Base-by-base conservation (phyloP, 108 stramenopile genomes). In the Parietichytrium sp. region DNA sequence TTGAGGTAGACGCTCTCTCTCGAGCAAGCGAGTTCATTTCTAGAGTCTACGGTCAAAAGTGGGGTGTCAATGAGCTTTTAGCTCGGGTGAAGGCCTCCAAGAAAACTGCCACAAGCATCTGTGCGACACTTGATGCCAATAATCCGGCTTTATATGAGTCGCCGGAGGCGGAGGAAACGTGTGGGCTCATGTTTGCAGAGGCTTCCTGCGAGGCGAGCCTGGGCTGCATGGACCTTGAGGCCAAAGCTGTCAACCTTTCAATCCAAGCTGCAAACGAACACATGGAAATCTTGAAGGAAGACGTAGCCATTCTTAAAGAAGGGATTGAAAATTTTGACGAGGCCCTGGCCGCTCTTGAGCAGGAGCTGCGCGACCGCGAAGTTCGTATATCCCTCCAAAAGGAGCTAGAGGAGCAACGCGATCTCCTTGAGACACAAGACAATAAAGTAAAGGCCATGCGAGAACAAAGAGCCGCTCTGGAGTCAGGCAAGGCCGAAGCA, bases 391-490 rank as follows among this genome's bases (percentile, higher is more conserved):
- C 61, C 23, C 61, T 72, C 8, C 33, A 45, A 8, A 42, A 72
- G 61, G 61, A 33, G 23, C 61, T 72, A 3, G n/a, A 45, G 61
- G 61, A 72, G 61, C 61, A 72, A 42, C 61, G 61, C 10, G 61
- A 72, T 13, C 38, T 72, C 2, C 36, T 72, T 2, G 61, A 25
- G n/a, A n/a, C n/a, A n/a, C n/a, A n/a, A n/a, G n/a, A n/a, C n/a
- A n/a, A n/a, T n/a, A n/a, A n/a, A n/a, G n/a, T n/a, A n/a, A n/a
- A n/a, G n/a, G n/a, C n/a, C n/a, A n/a, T n/a, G n/a, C n/a, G n/a
- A n/a, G n/a, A n/a, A n/a, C n/a, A n/a, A n/a, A n/a, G n/a, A n/a
- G n/a, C n/a, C n/a, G n/a, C n/a, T n/a, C n/a, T n/a, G n/a, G n/a
- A n/a, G n/a, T n/a, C n/a, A n/a, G n/a, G n/a, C n/a, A n/a, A n/a